phyloP scores from a whole-genome alignment of 352 stramenopile species.

The Globisporangium lucens region DNA sequence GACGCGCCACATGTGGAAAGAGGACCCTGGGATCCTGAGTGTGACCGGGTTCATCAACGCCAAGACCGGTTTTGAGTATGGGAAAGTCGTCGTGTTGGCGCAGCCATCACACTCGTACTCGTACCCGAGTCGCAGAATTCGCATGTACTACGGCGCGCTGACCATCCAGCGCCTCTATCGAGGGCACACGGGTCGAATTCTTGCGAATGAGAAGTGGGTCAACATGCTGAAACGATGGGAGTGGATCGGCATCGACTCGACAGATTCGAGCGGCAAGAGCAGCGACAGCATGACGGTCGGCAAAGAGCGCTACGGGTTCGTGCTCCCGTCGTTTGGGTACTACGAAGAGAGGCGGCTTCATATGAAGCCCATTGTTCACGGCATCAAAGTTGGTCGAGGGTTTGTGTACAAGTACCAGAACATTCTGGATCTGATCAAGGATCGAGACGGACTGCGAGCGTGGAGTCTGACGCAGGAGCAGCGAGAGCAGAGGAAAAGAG shows the following conservation, averaged over 20 bases:
- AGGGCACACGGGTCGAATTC: conserved; percentile 47
- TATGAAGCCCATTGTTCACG: conserved; percentile 45
- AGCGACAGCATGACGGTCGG: conserved; percentile 57
- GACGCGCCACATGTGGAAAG: conserved; percentile 62
- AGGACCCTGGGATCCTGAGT: conserved; percentile 47
- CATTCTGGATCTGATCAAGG: conserved; percentile 66
- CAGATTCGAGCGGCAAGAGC: conserved; percentile 24
- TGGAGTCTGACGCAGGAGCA: conserved; percentile 55
- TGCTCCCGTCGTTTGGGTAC: conserved; percentile 53
- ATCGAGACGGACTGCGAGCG: conserved; percentile 52
- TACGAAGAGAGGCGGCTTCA: conserved; percentile 35
- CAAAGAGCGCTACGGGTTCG: conserved; percentile 49
- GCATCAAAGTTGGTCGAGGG: conserved; percentile 35
- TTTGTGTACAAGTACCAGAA: conserved; percentile 72
- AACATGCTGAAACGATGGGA: conserved; percentile 70
- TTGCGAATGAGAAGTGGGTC: conserved; percentile 60
- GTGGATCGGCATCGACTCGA: conserved; percentile 53
- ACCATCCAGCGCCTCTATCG: conserved; percentile 55
- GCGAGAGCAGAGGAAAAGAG: conserved; percentile 17
- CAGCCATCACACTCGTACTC: conserved; percentile 53
- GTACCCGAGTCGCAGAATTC: conserved; percentile 39
- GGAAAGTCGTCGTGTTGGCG: conserved; percentile 35
- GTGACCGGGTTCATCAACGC: conserved; percentile 37
- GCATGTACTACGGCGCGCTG: conserved; percentile 29
- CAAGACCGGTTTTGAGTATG: conserved; percentile 45